phyloP scores from a whole-genome alignment of 805 yeast species.

The Wickerhamiella slavikovae region DNA sequence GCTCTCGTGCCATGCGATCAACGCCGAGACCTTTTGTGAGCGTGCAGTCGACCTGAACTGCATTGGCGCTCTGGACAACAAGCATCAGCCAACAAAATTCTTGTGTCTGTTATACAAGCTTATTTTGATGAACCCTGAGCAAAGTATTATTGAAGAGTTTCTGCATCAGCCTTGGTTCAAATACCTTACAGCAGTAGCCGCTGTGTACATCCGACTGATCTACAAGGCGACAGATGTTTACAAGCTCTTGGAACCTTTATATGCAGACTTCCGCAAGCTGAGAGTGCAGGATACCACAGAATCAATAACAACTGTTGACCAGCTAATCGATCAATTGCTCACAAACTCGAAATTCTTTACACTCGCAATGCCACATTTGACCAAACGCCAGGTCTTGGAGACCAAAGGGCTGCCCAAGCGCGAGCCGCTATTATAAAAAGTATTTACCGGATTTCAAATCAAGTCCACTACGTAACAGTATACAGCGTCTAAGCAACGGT shows the following conservation, averaged over 20 bases:
- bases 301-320: constrained; percentile 43
- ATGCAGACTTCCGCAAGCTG: constrained; percentile 50
- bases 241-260: constrained; percentile 29
- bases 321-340: constrained; percentile 43
- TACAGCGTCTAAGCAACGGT: constrained; percentile 28
- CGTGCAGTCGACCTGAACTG: constrained; percentile 24
- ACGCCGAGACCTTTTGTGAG: constrained; percentile 31
- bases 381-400: constrained; percentile 1
- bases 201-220: constrained; percentile 35
- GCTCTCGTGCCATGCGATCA: constrained; percentile 29
- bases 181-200: constrained; percentile 47
- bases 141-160: constrained; percentile 33
- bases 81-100: constrained; percentile 46
- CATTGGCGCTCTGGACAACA: constrained; percentile 37
- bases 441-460: neutral
- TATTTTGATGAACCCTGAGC: constrained; percentile 52
- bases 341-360: constrained; percentile 44
- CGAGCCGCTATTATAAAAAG: neutral
- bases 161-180: constrained; percentile 51
- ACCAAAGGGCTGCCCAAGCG: neutral
- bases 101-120: constrained; percentile 58
- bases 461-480: neutral
- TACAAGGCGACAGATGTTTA: constrained; percentile 27
- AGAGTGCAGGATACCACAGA: constrained; percentile 24
- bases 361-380: constrained; percentile 42